Conservation (phyloP, 768 basidiomycete species). For the Podaxis sp. region DNA sequence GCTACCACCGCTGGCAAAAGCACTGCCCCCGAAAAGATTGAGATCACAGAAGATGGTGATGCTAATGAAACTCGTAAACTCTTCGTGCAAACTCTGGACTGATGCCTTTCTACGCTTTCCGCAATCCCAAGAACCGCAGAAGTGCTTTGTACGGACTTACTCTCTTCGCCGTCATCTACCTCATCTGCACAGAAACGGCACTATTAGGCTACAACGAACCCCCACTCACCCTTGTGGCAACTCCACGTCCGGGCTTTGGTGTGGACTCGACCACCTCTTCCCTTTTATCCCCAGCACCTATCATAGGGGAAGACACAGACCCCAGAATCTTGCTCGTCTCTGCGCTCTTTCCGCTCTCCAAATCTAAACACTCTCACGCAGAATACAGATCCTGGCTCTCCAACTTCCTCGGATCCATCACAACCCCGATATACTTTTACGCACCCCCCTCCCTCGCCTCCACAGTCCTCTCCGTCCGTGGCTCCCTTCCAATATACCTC, state of each 20-base stretch:
- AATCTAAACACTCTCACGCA: conserved; percentile 43
- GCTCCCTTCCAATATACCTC: conserved; percentile 30
- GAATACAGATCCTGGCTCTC: conserved; percentile 43
- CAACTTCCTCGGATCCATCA: conserved; percentile 37
- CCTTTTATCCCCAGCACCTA: neutral
- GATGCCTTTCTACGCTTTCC: neutral
- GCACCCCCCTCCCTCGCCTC: conserved; percentile 35
- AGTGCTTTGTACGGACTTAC: neutral
- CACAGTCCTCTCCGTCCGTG: conserved; percentile 27
- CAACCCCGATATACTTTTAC: conserved; percentile 53
- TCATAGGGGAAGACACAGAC: neutral
- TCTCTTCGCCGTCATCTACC: neutral
- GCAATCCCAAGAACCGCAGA: neutral
- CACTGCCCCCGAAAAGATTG: no score
- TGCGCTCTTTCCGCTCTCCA: conserved; percentile 47
- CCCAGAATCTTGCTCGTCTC: conserved; percentile 45
- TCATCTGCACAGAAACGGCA: neutral
- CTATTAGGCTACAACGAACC: neutral
- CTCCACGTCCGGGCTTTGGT: neutral
- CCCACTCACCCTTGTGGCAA: neutral
- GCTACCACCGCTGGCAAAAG: no score
- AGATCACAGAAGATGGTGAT: no score
- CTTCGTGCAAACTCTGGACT: no score
- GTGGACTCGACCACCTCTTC: neutral
- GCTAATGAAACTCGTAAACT: no score